Evolutionary conservation across 1,284 basidiomycete genomes (phyloP), one percentile per base, ranked within the genome.

Genomic region (Boletus smithii): DNA sequence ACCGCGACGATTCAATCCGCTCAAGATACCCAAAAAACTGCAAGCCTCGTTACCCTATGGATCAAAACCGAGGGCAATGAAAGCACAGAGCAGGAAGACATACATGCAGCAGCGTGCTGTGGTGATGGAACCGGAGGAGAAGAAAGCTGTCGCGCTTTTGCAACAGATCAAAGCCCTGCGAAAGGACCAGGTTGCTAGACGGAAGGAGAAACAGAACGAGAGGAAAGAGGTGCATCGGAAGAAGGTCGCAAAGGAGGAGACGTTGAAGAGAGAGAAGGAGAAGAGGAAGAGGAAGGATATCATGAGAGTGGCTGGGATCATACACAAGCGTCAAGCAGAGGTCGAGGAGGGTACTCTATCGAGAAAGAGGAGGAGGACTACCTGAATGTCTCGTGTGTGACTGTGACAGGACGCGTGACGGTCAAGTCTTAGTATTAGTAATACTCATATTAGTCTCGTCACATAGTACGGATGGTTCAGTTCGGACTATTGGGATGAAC

Each of bases 81-180:
- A 81, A 57, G 76, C 86, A 10, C 91, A 92, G 69, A 70, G 72
- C 33, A 74, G 76, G 46, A 75, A 81, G 62, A 95, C 94, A 17
- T 95, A 97, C 67, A 69, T 95, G 64, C 90, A 94, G 68, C 89
- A 88, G 63, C 85, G 95, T 14, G 94, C 95, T 0, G 95, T 98
- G 14, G 85, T 99, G 35, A 77, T 99, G 75, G 91, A 95, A 63
- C 88, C 91, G 2, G 92, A 97, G 61, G 95, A 99, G 75, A 91
- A 88, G 74, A 88, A 85, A 63, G 94, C 95, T 0, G 73, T 97
- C 20, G 86, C 90, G n/a, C 70, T 98, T 31, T 68, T 99, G 63
- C 95, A 99, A 69, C 95, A 98, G 74, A 94, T 97, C 60, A 83
- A 91, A 48, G 91, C 94, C 6, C 72, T 99, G 57, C 76, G 91